phyloP scores from a whole-genome alignment of 2,329 filamentous ascomycete species.

The Pestalotiopsis sp. region DNA sequence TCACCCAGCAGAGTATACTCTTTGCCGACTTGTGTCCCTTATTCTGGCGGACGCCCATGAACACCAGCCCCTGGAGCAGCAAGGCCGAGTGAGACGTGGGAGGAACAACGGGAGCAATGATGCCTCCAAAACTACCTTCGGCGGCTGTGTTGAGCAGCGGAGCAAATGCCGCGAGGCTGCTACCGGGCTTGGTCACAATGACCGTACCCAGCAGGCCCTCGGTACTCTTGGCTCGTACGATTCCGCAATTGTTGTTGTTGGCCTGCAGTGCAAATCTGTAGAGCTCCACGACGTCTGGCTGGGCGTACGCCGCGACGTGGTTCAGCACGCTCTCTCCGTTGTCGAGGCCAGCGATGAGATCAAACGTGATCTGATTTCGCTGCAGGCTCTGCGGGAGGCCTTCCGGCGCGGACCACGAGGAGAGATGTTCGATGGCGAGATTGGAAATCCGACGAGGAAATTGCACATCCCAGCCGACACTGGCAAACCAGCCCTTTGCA shows the following conservation, averaged over 20 bases:
- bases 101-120: conserved; percentile 79
- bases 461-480: conserved; percentile 81
- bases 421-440: conserved; percentile 74
- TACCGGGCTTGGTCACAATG: conserved; percentile 75
- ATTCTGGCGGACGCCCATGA: conserved; percentile 82
- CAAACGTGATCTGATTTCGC: conserved; percentile 75
- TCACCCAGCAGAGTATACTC: conserved; percentile 80
- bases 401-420: conserved; percentile 74
- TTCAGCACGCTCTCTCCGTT: conserved; percentile 74
- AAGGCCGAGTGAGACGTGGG: conserved; percentile 69
- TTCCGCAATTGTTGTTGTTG: conserved; percentile 68
- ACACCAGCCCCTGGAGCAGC: conserved; percentile 74
- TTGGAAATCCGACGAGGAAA: conserved; percentile 62
- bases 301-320: conserved; percentile 73
- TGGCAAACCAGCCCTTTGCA: conserved; percentile 81
- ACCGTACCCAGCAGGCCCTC: conserved; percentile 76
- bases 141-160: conserved; percentile 66
- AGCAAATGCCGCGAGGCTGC: conserved; percentile 69
- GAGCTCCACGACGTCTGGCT: conserved; percentile 78
- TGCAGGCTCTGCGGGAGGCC: conserved; percentile 76
- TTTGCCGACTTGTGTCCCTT: conserved; percentile 76
- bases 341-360: conserved; percentile 80
- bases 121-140: conserved; percentile 68
- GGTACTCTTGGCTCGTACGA: conserved; percentile 78
- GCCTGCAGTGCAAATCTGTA: conserved; percentile 77